Evolutionary conservation across 2,329 filamentous ascomycete genomes (phyloP).

Genomic region (Cercospora canescens): DNA sequence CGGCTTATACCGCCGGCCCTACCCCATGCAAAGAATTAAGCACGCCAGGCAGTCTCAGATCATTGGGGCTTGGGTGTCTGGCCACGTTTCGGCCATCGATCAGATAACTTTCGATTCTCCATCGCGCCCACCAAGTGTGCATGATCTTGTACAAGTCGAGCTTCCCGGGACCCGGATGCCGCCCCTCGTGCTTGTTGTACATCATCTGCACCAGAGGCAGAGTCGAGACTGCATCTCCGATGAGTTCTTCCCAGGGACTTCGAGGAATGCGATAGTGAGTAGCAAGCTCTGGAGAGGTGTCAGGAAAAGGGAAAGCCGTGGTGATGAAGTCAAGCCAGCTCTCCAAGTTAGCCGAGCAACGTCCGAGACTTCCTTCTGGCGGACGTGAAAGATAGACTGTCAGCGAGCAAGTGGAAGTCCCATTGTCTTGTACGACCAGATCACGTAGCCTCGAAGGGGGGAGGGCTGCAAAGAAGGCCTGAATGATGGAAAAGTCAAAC

Average conservation of each 20-base stretch:
- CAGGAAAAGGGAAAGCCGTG: neutral
- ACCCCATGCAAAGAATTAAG: neutral
- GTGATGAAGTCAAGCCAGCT: slow-evolving; percentile 2
- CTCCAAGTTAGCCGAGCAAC: slow-evolving; percentile 1
- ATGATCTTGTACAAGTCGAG: slow-evolving; percentile 8
- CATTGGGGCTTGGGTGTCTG: slow-evolving; percentile 3
- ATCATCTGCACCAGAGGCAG: slow-evolving; percentile 6
- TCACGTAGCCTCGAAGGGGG: neutral
- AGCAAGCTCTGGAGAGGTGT: neutral
- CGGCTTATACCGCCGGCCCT: neutral
- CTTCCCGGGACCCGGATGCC: neutral
- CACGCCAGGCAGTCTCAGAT: neutral
- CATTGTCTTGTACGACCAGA: slow-evolving; percentile 4
- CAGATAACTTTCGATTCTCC: neutral
- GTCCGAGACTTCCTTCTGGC: neutral
- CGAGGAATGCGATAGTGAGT: slow-evolving; percentile 4
- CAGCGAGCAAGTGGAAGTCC: neutral
- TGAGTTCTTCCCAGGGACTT: neutral
- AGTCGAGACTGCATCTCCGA: neutral
- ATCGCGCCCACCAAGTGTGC: slow-evolving; percentile 7
- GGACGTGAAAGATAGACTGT: slow-evolving; percentile 5
- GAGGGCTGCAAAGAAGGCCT: slow-evolving; percentile 2
- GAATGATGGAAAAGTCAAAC: slow-evolving; percentile 6
- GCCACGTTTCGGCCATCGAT: neutral
- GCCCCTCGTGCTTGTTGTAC: slow-evolving; percentile 10